Conservation (phyloP, 495 filamentous ascomycete genomes). For the Immersiella caudata region DNA sequence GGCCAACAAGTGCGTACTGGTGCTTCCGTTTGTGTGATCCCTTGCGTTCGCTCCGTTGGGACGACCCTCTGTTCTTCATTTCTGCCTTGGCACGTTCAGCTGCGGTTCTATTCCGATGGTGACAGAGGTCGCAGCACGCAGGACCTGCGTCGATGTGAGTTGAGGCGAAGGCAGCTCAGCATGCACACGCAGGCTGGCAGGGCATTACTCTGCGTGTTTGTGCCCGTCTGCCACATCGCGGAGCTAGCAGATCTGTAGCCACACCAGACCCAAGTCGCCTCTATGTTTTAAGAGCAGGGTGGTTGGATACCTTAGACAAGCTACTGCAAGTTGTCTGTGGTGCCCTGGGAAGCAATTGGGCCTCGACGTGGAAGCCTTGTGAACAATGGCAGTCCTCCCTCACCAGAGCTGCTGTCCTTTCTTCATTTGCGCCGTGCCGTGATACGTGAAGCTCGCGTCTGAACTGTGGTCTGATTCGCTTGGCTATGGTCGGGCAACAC, state of each 20-base stretch:
- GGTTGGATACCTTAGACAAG: constrained; percentile 6
- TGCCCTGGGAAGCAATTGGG: constrained; percentile 15
- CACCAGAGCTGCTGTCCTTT: constrained; percentile 2
- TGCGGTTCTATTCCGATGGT: neutral
- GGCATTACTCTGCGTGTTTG: constrained; percentile 2
- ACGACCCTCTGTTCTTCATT: neutral
- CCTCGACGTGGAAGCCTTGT: neutral
- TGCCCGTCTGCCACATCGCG: constrained; percentile 19
- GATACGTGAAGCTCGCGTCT: constrained; percentile 13
- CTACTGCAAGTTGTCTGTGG: constrained; percentile 10
- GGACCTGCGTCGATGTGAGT: neutral
- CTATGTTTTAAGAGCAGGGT: neutral
- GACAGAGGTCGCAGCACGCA: constrained; percentile 14
- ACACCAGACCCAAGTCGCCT: neutral
- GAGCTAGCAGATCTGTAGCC: constrained; percentile 14
- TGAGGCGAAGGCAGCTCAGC: constrained; percentile 11
- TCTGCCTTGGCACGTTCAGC: neutral
- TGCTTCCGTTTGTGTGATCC: constrained; percentile 13
- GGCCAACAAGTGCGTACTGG: neutral
- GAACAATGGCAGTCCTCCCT: constrained; percentile 7
- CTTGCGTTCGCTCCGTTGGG: neutral
- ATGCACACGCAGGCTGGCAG: constrained; percentile 4
- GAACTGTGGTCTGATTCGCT: neutral
- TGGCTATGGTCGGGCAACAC: constrained; percentile 10
- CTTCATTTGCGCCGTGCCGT: constrained; percentile 19